Base-by-base conservation (phyloP, 2,329 filamentous ascomycete species). In the Aspergillus versicolor region DNA sequence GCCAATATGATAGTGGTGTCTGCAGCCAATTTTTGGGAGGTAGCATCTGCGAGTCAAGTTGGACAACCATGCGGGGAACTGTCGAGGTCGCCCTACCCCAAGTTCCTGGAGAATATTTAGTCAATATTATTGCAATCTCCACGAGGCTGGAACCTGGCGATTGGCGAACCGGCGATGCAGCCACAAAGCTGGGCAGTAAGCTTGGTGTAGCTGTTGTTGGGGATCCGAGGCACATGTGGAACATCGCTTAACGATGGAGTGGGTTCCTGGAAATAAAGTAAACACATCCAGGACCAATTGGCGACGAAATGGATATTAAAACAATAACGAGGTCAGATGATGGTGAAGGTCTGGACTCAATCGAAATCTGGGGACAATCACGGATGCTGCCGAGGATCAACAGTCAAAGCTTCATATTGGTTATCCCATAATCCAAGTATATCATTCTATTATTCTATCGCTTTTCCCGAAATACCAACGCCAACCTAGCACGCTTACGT, bases 311-410 rank as follows among this genome's bases (percentile, higher is more conserved):
- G 27, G 27, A 30, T 30, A 30, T 11, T 30, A 30, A 30, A 27
- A 30, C 2, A 30, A 8, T 30, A 4, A 9, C 27, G 27, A 24
- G 24, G 24, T 11, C 27, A 30, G 27, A 30, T 30, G 27, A 30
- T 3, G 9, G 8, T 30, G 4, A 30, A 9, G 8, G 27, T 4
- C 27, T 30, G 9, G 27, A 30, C 8, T 30, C 27, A 30, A 4
- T 30, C 8, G 27, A 9, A 45, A 45, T 27, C 45, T n/a, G 45
- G 47, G 49, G 38, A 52, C 49, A 11, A 43, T 52, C 49, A 52
- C 49, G 40, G 49, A 43, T 43, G 24, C 40, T 34, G 12, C 49
- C 49, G 49, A 43, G 45, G 27, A 46, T 27, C 21, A 24, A 13
- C 21, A 15, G 12, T 17, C 6, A 15, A 46, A 30, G 22, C n/a